phyloP scores from a whole-genome alignment of 2,329 filamentous ascomycete species.

The Malbranchea cinnamomea region DNA sequence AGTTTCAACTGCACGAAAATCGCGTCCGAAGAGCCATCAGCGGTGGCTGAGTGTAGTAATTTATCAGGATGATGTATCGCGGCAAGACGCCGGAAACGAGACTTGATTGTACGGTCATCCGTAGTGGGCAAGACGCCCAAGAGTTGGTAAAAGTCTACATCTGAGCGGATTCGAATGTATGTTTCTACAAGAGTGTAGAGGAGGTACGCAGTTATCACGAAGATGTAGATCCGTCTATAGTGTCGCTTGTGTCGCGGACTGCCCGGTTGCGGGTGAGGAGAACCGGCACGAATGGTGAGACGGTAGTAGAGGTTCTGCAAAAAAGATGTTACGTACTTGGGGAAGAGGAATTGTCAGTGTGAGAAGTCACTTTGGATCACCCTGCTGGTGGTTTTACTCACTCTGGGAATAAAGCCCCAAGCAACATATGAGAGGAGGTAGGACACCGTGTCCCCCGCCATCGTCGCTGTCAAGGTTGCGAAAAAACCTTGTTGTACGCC shows the following conservation, averaged over 20 bases:
- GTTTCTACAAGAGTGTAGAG: slow-evolving; percentile 87
- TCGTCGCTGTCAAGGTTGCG: too few relatives aligned
- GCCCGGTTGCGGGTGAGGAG: slow-evolving; percentile 56
- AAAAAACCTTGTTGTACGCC: too few relatives aligned
- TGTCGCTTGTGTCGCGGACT: slow-evolving; percentile 55
- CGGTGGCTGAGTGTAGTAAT: slow-evolving; percentile 25
- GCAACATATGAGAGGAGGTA: too few relatives aligned
- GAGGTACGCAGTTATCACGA: slow-evolving; percentile 72
- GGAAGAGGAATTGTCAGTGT: too few relatives aligned
- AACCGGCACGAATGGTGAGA: slow-evolving; percentile 76
- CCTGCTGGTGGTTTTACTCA: too few relatives aligned
- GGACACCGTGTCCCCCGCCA: too few relatives aligned
- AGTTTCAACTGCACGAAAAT: slow-evolving; percentile 73
- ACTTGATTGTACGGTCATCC: slow-evolving; percentile 64
- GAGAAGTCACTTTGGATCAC: slow-evolving; percentile 16
- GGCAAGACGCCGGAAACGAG: slow-evolving; percentile 63
- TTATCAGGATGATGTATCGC: slow-evolving; percentile 74
- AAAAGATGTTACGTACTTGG: slow-evolving; percentile 68
- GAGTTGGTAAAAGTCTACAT: slow-evolving; percentile 64
- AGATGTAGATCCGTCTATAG: slow-evolving; percentile 66
- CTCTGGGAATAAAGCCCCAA: too few relatives aligned
- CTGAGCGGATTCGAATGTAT: slow-evolving; percentile 59
- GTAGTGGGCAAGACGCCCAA: slow-evolving; percentile 56
- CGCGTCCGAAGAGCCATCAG: slow-evolving; percentile 22
- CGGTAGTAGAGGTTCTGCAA: slow-evolving; percentile 73